These are phyloP conservation scores for Suillus cothurnatus DNA, from an alignment of 768 basidiomycete species.

Conservation along the genomic window DNA sequence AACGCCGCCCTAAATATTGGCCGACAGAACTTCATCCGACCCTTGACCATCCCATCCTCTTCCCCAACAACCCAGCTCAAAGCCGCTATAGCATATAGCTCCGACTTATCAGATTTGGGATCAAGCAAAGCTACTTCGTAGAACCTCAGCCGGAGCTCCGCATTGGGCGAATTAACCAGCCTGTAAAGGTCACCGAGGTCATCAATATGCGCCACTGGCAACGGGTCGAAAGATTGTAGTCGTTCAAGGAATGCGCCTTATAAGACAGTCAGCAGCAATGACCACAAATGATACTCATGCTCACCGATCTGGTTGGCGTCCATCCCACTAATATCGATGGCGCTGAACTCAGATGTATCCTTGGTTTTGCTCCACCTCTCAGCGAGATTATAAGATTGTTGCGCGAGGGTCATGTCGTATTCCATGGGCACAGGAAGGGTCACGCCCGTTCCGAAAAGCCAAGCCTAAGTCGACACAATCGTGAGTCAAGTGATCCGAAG, in stretches of 20 bases:
- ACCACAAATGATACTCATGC: constrained; percentile 17
- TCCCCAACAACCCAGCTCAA: constrained; percentile 69
- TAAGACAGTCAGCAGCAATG: not conserved
- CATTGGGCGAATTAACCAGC: constrained; percentile 57
- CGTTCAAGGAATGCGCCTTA: constrained; percentile 85
- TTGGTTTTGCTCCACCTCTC: constrained; percentile 63
- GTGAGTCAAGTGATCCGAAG: not conserved
- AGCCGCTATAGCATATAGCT: constrained; percentile 52
- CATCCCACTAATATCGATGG: constrained; percentile 62
- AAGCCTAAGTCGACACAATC: constrained; percentile 47
- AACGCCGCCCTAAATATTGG: constrained; percentile 60
- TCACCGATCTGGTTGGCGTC: constrained; percentile 77
- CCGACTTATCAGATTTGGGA: constrained; percentile 47
- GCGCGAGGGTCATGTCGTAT: constrained; percentile 74
- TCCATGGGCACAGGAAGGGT: constrained; percentile 72
- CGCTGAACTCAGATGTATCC: constrained; percentile 52
- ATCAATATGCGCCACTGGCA: constrained; percentile 60
- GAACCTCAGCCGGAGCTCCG: constrained; percentile 78
- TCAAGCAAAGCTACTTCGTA: constrained; percentile 69
- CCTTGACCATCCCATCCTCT: constrained; percentile 62
- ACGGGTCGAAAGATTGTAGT: constrained; percentile 59
- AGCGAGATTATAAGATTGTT: constrained; percentile 71
- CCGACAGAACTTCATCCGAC: constrained; percentile 86
- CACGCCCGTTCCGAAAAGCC: constrained; percentile 81
- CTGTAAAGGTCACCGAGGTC: constrained; percentile 58